Conservation (phyloP, 306 rosid genomes). For the Dalbergia cultrata region DNA sequence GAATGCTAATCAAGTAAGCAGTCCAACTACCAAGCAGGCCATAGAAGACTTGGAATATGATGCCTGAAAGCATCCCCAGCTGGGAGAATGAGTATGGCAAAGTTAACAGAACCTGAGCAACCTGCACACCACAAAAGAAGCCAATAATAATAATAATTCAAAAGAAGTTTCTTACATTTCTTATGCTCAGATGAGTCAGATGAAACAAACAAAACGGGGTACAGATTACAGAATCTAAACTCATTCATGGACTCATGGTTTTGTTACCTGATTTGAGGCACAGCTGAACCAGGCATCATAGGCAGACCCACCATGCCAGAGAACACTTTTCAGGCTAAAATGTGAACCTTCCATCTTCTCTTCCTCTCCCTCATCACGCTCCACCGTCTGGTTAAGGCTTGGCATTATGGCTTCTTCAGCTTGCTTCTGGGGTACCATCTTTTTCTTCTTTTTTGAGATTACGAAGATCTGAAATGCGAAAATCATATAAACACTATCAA, state of each 20-base stretch:
- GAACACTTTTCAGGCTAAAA: slow-evolving; percentile 58
- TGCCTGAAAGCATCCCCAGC: slow-evolving; percentile 81
- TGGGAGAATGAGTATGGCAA: slow-evolving; percentile 91
- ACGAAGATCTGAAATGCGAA: slow-evolving; percentile 33
- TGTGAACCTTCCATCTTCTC: slow-evolving; percentile 51
- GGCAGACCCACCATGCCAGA: slow-evolving; percentile 93
- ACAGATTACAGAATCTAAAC: neutral
- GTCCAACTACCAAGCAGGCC: slow-evolving; percentile 91
- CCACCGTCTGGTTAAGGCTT: slow-evolving; percentile 51
- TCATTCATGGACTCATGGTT: neutral
- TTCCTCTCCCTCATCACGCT: slow-evolving; percentile 62
- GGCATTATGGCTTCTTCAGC: slow-evolving; percentile 73
- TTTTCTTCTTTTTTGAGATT: slow-evolving; percentile 32
- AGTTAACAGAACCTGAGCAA: slow-evolving; percentile 88
- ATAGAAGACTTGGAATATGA: slow-evolving; percentile 74
- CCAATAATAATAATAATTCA: no score
- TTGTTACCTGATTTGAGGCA: slow-evolving; percentile 83
- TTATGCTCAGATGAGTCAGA: neutral
- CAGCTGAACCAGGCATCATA: slow-evolving; percentile 96
- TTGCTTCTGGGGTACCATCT: slow-evolving; percentile 68
- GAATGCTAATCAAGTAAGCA: slow-evolving; percentile 83
- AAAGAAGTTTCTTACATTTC: neutral
- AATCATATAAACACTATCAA: neutral
- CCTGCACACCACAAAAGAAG: slow-evolving; percentile 54
- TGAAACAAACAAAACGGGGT: no score